Evolutionary conservation across 2,329 filamentous ascomycete species (phyloP), one percentile per base, ranked within the genome.

Genomic region (Cladosporium velox): DNA sequence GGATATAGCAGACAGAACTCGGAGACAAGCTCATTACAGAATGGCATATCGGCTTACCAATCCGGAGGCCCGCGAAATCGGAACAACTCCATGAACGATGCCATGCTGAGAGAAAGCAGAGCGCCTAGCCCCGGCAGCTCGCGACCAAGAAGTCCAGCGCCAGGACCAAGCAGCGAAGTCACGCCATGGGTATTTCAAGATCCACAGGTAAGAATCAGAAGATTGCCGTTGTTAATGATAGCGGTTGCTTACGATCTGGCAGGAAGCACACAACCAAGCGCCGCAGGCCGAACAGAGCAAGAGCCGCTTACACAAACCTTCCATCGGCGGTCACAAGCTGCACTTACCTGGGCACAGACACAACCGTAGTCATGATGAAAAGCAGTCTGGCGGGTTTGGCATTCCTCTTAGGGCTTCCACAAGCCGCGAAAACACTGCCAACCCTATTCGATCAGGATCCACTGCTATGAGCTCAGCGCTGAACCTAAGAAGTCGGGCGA

Each of bases 161-260:
- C 72, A 6, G 71, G 69, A 38, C 75, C 76, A n/a, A 75, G 73
- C 51, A 95, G 92, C 74, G 94, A 98, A 79, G 93, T 99, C 66
- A 95, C 96, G 47, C 95, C 95, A n/a, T 99, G 97, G 85, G 85
- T 96, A 68, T 98, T 95, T 76, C 95, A 98, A 79, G 74, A 77
- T 70, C 59, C 70, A 30, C 69, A 73, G 70, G 75, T 76, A 72
- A 65, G 71, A 21, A 24, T 54, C 21, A 7, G 44, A 41, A 32
- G 2, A n/a, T 18, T 49, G 24, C 24, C 3, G 21, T 32, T 26
- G 15, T 52, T 24, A 26, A n/a, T 32, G 32, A n/a, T 18, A 54
- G 15, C 28, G 24, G 14, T 30, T 32, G 35, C 55, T 59, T 30
- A 59, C 28, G 30, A 24, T 55, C 7, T 47, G 34, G 64, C 64